Evolutionary conservation across 768 basidiomycete species (phyloP).

Genomic region (Amanita polypyramis): DNA sequence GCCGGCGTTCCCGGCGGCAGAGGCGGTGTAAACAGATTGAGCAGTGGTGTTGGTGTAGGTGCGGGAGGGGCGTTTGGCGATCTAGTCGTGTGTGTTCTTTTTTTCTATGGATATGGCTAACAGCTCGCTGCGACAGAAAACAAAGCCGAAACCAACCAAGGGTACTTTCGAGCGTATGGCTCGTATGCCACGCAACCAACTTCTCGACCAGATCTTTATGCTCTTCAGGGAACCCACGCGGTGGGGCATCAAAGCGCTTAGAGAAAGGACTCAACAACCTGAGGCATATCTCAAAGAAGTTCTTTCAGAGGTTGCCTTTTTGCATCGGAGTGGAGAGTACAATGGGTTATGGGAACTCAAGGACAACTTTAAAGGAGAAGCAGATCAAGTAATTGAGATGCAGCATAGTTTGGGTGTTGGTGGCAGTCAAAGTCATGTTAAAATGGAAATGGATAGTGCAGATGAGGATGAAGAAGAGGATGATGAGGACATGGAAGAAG

Average conservation of each 20-base stretch:
- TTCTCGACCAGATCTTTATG: slow-evolving; percentile 73
- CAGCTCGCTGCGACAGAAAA: slow-evolving; percentile 31
- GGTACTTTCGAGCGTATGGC: slow-evolving; percentile 80
- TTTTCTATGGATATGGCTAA: slow-evolving; percentile 1
- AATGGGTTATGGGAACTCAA: slow-evolving; percentile 77
- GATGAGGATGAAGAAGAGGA: slow-evolving; percentile 53
- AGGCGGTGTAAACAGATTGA: slow-evolving; percentile 69
- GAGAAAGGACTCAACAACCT: slow-evolving; percentile 78
- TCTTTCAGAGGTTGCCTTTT: slow-evolving; percentile 60
- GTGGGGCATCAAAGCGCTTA: slow-evolving; percentile 71
- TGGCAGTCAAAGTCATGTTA: slow-evolving; percentile 28
- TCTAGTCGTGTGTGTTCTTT: slow-evolving; percentile 44
- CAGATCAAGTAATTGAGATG: neutral
- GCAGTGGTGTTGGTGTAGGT: slow-evolving; percentile 61
- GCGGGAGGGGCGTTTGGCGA: slow-evolving; percentile 47
- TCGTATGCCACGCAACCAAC: slow-evolving; percentile 83
- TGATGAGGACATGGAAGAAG: slow-evolving; percentile 64
- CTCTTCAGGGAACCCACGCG: slow-evolving; percentile 71
- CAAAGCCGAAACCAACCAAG: slow-evolving; percentile 57
- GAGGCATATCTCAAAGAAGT: slow-evolving; percentile 83
- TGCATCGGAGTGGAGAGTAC: slow-evolving; percentile 73
- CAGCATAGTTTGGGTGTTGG: slow-evolving; percentile 28
- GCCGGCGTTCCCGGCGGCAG: slow-evolving; percentile 57
- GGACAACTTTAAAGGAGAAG: slow-evolving; percentile 54
- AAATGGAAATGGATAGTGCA: slow-evolving; percentile 44